A percentile compares a stretch with the other conserved stretches of the same genome.
Conservation (phyloP, 2,329 filamentous ascomycete species). For the Ceratocystiopsis sp. region DNA sequence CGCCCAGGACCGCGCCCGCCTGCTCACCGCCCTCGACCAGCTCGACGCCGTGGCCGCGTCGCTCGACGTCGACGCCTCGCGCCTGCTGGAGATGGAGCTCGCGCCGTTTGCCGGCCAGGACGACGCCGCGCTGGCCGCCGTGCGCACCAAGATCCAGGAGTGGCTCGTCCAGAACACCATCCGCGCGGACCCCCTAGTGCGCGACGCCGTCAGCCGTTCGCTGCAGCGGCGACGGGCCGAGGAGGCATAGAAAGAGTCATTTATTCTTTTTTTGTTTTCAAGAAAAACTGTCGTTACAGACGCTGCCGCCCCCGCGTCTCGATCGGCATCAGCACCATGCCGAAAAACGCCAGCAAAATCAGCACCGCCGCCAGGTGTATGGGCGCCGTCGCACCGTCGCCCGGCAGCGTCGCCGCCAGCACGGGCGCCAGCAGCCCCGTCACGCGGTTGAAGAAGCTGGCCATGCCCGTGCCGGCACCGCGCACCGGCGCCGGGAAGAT, state of each 20-base stretch:
- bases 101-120: slow-evolving; percentile 64
- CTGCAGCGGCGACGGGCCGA: slow-evolving; percentile 45
- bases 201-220: slow-evolving; percentile 55
- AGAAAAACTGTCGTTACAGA: slow-evolving; percentile 23
- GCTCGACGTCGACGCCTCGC: slow-evolving; percentile 50
- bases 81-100: slow-evolving; percentile 61
- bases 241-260: slow-evolving; percentile 20
- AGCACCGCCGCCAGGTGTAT: slow-evolving; percentile 39
- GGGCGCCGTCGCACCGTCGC: slow-evolving; percentile 38
- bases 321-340: slow-evolving; percentile 43
- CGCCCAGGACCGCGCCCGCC: slow-evolving; percentile 31
- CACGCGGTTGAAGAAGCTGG: slow-evolving; percentile 52
- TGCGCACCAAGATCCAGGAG: slow-evolving; percentile 61
- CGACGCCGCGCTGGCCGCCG: slow-evolving; percentile 35
- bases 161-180: slow-evolving; percentile 82
- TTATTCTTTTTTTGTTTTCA: not conserved
- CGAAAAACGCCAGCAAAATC: slow-evolving; percentile 41
- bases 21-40: slow-evolving; percentile 45
- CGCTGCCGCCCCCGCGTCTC: slow-evolving; percentile 44
- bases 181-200: slow-evolving; percentile 61
- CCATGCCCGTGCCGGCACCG: slow-evolving; percentile 56
- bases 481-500: slow-evolving; percentile 57
- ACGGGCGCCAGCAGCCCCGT: slow-evolving; percentile 53
- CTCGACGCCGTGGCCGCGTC: slow-evolving; percentile 42
- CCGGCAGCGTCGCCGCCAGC: slow-evolving; percentile 43